Evolutionary conservation across 1,139 yeast genomes (phyloP), one percentile per base, ranked within the genome.

Genomic region (Pichia sp.): DNA sequence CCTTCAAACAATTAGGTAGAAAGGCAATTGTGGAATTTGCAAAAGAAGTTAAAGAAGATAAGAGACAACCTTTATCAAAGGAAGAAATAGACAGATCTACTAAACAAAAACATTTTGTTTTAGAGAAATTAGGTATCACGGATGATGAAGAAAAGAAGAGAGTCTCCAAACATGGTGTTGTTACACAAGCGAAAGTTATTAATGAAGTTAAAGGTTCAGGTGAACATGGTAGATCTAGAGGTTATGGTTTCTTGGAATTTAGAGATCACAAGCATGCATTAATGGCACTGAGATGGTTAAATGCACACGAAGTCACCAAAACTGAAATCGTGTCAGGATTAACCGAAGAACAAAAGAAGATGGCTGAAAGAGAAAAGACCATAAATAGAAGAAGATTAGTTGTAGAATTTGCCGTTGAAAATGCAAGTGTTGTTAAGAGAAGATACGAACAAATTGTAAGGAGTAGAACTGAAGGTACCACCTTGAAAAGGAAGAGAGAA

Each of bases 251-350:
- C 71, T 68, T 92, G 45, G 98, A 94, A 66, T 89, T 76, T 65
- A 80, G 92, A 66, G 96, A 90, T 64, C 99, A 92, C 64, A 86
- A 85, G 64, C 66, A 85, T 51, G 98, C 99, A 1, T 74, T 92
- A 52, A 90, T 90, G 97, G 97, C 95, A 6, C 75, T 92, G 50
- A 79, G 99, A 70, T 94, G 97, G 96, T 74, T 92, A 63, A 92
- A 92, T 67, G 96, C 96, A 3, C 97, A 92, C 62, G 83, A 78
- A 58, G 96, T 92, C 3, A 68, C 86, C 0, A 66, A 65, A 39
- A 78, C 74, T 9, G 97, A 90, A 64, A 74, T 87, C 33, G 55
- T 76, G 22, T 87, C 74, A 50, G 96, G 95, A 10, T 63, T 84
- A 51, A 69, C 73, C 30, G 94, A 83, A 7, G 92, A 85, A 43